Conservation (phyloP, 1,139 yeast species). For the Hemisphaericaspora lyxosophila region DNA sequence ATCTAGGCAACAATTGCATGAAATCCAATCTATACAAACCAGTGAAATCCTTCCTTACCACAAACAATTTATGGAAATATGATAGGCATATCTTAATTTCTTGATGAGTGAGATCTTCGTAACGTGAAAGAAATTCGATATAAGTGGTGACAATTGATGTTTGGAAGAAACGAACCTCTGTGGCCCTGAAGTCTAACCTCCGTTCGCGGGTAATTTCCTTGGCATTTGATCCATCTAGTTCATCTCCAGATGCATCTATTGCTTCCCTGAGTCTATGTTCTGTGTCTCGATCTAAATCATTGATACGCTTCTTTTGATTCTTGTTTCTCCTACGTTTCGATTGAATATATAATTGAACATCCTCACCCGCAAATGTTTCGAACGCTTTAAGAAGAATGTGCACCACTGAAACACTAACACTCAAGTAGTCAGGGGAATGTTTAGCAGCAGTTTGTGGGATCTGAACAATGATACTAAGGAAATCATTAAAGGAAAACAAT, state of each 20-base stretch:
- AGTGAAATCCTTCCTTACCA: slow-evolving; percentile 57
- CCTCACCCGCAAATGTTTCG: slow-evolving; percentile 64
- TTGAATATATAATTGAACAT: slow-evolving; percentile 55
- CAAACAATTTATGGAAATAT: slow-evolving; percentile 72
- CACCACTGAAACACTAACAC: slow-evolving; percentile 63
- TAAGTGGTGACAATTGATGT: slow-evolving; percentile 50
- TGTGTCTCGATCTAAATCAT: slow-evolving; percentile 28
- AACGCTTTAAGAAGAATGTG: slow-evolving; percentile 67
- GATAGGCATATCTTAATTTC: slow-evolving; percentile 66
- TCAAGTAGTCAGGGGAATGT: slow-evolving; percentile 64
- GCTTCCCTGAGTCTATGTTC: slow-evolving; percentile 33
- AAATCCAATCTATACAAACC: slow-evolving; percentile 75
- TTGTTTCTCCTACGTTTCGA: slow-evolving; percentile 40
- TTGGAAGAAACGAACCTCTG: slow-evolving; percentile 44
- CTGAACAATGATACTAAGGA: slow-evolving; percentile 56
- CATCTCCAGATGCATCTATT: slow-evolving; percentile 45
- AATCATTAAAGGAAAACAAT: slow-evolving; percentile 63
- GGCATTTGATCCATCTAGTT: slow-evolving; percentile 37
- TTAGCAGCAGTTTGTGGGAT: slow-evolving; percentile 67
- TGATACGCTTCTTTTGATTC: slow-evolving; percentile 21
- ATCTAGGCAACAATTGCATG: slow-evolving; percentile 42
- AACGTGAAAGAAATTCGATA: slow-evolving; percentile 52
- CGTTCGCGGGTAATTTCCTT: slow-evolving; percentile 45
- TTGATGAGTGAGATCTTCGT: slow-evolving; percentile 57
- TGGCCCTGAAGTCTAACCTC: slow-evolving; percentile 47